Conservation (phyloP, 257 asterid genomes). For the Leonotis leonurus region DNA sequence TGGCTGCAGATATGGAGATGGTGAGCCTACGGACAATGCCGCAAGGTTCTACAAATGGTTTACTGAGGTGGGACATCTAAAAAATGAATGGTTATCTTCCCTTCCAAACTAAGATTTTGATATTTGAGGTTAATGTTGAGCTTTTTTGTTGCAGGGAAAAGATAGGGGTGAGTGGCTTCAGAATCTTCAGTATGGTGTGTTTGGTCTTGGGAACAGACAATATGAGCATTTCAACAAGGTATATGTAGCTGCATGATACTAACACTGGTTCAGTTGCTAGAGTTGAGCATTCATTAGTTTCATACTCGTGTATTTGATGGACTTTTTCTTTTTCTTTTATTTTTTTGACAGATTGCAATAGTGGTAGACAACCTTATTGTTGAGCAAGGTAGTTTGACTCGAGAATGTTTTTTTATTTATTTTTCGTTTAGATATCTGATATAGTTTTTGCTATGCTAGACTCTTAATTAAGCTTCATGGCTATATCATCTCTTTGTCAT, state of each 20-base stretch:
- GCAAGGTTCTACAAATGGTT: conserved; percentile 98
- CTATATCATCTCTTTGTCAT: no score
- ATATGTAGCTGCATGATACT: not conserved
- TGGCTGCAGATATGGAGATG: conserved; percentile 88
- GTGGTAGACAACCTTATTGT: conserved; percentile 59
- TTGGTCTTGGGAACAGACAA: conserved; percentile 98
- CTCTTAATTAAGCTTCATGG: conserved; percentile 14
- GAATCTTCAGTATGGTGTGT: conserved; percentile 73
- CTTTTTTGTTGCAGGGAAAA: conserved; percentile 52
- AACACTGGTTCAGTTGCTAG: not conserved
- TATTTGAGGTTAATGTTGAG: conserved; percentile 11
- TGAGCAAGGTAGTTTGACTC: conserved; percentile 60
- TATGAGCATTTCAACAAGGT: conserved; percentile 99
- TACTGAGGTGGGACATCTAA: conserved; percentile 47
- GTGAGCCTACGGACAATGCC: conserved; percentile 98
- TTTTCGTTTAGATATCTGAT: no score
- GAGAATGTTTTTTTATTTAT: not conserved
- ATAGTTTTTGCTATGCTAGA: not conserved
- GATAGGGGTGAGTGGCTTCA: conserved; percentile 75
- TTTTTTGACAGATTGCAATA: conserved; percentile 56
- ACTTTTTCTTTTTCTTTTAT: not conserved
- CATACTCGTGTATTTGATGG: not conserved
- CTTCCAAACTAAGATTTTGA: not conserved
- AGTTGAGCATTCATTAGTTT: not conserved
- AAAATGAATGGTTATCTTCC: no score